phyloP scores from a whole-genome alignment of 768 basidiomycete species.

The Kwoniella heveanensis region DNA sequence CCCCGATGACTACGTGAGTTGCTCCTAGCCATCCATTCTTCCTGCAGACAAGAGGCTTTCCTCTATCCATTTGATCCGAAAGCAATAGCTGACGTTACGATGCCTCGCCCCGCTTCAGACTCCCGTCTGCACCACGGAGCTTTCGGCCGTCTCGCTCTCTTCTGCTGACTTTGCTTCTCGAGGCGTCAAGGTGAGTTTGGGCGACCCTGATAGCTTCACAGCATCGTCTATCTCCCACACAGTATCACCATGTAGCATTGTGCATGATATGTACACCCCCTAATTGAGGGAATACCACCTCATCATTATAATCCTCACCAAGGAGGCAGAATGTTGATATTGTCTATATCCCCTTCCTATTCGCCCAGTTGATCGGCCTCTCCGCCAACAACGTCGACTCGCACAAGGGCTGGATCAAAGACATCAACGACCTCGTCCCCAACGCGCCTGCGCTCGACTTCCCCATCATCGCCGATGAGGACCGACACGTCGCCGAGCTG shows the following conservation, averaged over 20 bases:
- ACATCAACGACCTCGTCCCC: conserved; percentile 62
- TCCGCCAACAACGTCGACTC: conserved; percentile 85
- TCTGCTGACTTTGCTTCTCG: conserved; percentile 80
- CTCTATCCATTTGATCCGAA: too few species aligned
- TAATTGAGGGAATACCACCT: too few species aligned
- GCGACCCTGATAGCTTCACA: neutral
- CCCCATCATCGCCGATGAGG: conserved; percentile 95
- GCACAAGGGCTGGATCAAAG: conserved; percentile 84
- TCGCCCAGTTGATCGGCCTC: conserved; percentile 61
- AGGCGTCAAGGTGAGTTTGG: conserved; percentile 71
- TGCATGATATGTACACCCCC: too few species aligned
- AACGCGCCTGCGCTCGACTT: conserved; percentile 74
- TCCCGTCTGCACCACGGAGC: conserved; percentile 72
- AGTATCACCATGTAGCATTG: too few species aligned
- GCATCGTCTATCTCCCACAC: neutral
- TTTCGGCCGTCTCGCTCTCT: conserved; percentile 90
- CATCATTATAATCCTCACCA: neutral
- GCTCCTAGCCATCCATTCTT: too few species aligned
- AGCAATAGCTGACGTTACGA: conserved; percentile 27
- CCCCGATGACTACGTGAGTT: conserved; percentile 63
- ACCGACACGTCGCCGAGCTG: conserved; percentile 74
- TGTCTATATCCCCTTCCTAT: neutral
- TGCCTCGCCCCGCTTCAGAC: conserved; percentile 55
- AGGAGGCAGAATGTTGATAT: neutral
- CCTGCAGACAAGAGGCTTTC: too few species aligned